phyloP scores from a whole-genome alignment of 768 basidiomycete genomes.

The Tricholoma matsutake region DNA sequence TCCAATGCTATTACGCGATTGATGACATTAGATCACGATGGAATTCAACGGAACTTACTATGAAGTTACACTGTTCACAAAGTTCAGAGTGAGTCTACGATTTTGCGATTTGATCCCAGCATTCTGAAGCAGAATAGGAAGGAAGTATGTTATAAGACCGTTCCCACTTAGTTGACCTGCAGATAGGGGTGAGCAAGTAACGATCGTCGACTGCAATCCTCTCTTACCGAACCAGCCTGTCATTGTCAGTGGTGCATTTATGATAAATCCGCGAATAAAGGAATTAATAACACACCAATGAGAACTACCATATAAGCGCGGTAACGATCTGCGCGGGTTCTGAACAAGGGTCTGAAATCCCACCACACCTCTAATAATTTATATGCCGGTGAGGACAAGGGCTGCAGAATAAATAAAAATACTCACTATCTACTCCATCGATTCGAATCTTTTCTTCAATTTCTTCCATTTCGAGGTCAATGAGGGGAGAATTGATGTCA shows the following conservation, averaged over 20 bases:
- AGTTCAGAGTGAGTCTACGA: constrained; percentile 43
- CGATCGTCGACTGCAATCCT: constrained; percentile 1
- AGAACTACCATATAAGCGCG: constrained; percentile 49
- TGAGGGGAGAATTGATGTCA: constrained; percentile 46
- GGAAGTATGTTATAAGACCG: constrained; percentile 48
- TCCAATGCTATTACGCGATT: constrained; percentile 26
- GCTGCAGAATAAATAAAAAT: not conserved
- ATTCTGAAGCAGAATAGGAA: constrained; percentile 43
- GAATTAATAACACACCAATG: constrained; percentile 31
- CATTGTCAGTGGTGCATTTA: not conserved
- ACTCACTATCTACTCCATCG: constrained; percentile 43
- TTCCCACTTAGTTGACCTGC: constrained; percentile 48
- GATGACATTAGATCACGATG: not conserved
- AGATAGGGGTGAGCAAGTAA: constrained; percentile 3
- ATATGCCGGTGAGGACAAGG: not conserved
- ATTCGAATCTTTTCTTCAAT: constrained; percentile 49
- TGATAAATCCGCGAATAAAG: not conserved
- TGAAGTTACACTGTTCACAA: constrained; percentile 51
- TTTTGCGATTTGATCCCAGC: constrained; percentile 43
- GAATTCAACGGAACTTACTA: constrained; percentile 28
- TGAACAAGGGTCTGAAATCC: constrained; percentile 53
- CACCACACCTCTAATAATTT: constrained; percentile 41
- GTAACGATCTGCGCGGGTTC: constrained; percentile 42
- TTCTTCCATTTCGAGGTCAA: constrained; percentile 50
- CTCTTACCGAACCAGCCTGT: constrained; percentile 25